phyloP scores from a whole-genome alignment of 2,329 filamentous ascomycete species.

The Penicillium sp. region DNA sequence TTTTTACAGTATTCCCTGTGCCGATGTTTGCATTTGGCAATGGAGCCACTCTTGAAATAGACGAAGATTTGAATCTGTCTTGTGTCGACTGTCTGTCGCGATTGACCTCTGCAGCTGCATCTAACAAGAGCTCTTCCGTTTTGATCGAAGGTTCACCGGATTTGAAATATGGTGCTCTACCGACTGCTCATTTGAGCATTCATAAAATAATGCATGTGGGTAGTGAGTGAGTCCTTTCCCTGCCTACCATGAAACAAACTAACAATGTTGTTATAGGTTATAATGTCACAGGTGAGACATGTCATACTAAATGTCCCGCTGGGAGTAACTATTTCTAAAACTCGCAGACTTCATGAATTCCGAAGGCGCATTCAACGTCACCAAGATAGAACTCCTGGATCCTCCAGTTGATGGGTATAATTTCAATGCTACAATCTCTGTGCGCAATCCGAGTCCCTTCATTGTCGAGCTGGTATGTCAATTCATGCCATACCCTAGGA shows the following conservation, averaged over 20 bases:
- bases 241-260: not conserved
- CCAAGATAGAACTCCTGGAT: constrained; percentile 19
- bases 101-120: constrained; percentile 18
- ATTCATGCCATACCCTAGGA: too few species aligned
- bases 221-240: constrained; percentile 12
- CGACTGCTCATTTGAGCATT: constrained; percentile 27
- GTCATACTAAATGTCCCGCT: not conserved
- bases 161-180: constrained; percentile 22
- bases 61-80: constrained; percentile 26
- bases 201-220: constrained; percentile 25
- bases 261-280: constrained; percentile 15
- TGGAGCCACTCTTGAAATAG: constrained; percentile 18
- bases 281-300: constrained; percentile 22
- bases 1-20: constrained; percentile 22
- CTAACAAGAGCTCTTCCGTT: constrained; percentile 20
- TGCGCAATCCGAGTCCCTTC: constrained; percentile 24
- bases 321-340: not conserved
- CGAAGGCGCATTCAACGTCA: constrained; percentile 25
- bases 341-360: constrained; percentile 24
- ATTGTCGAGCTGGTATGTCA: constrained; percentile 26
- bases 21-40: constrained; percentile 20
- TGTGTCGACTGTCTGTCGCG: constrained; percentile 28
- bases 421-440: constrained; percentile 27
- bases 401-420: constrained; percentile 25
- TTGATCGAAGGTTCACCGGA: constrained; percentile 21